Evolutionary conservation across 2,329 filamentous ascomycete species (phyloP), one percentile per base, ranked within the genome.

Genomic region (Pseudofabraea citricarpa): DNA sequence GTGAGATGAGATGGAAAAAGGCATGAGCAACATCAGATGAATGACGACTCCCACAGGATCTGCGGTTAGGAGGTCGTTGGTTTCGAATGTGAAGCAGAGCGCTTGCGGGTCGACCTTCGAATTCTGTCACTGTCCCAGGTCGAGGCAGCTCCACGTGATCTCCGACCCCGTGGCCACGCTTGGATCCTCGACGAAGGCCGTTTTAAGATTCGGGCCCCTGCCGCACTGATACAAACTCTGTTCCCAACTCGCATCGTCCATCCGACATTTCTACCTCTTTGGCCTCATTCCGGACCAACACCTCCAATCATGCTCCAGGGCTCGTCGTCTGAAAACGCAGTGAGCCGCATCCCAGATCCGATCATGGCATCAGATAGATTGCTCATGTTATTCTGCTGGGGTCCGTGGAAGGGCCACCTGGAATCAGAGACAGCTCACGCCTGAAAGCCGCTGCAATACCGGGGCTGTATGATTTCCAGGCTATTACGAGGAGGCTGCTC

Each of bases 31-130:
- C 9, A 37, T 37, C 35, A 37, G 35, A 37, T 37, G 35, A n/a
- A 19, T 37, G 35, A 37, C 35, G 35, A 37, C 9, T 9, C 21
- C 16, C 35, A 9, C 23, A 9, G n/a, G 6, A 37, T 3, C 12
- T 19, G 9, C 2, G 18, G 18, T 21, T 21, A 18, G 7, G 8
- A 37, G 6, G 35, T 19, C 20, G 8, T 18, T 21, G 21, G 35
- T 37, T 37, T 37, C 35, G 35, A 22, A 37, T 37, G 35, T 37
- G 35, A 37, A 37, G 35, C 35, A 21, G 18, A n/a, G 10, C 18
- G n/a, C 32, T 18, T 36, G 31, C 9, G 6, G 15, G 15, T 7
- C 31, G 9, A 15, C 6, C 5, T 18, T 19, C 15, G n/a, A 36
- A 19, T 12, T 36, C 16, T 6, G 13, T 31, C 13, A 12, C 16